Evolutionary conservation across 1,284 basidiomycete species (phyloP).

Genomic region (Malassezia equina): DNA sequence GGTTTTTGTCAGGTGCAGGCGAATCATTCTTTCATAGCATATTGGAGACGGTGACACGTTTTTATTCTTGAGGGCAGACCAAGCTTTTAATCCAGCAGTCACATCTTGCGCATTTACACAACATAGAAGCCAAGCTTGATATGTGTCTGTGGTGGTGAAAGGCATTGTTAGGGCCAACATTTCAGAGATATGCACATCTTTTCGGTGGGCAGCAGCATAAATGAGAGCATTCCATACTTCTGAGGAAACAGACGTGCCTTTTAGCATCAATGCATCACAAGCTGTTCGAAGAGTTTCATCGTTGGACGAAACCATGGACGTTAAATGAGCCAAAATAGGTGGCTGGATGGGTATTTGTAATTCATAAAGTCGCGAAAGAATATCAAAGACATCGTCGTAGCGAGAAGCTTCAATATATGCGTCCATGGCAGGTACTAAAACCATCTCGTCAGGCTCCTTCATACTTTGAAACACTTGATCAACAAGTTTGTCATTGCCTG

Average conservation of each 20-base stretch:
- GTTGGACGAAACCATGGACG: conserved; percentile 16
- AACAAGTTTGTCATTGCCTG: not conserved
- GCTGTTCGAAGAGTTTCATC: conserved; percentile 13
- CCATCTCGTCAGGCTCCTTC: not conserved
- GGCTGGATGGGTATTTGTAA: conserved; percentile 10
- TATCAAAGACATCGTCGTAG: conserved; percentile 22
- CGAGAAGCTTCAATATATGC: conserved; percentile 21
- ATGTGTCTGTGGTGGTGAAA: conserved; percentile 19
- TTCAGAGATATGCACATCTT: not conserved
- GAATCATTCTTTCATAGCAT: conserved; percentile 30
- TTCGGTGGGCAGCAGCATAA: conserved; percentile 8
- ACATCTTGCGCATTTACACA: conserved; percentile 22
- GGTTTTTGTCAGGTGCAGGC: conserved; percentile 23
- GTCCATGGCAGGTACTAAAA: conserved; percentile 28
- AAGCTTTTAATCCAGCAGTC: conserved; percentile 16
- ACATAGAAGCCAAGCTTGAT: conserved; percentile 21
- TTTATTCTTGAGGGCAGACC: conserved; percentile 16
- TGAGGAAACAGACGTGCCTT: not conserved
- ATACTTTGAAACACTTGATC: not conserved
- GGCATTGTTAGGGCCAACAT: not conserved
- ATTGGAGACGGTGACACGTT: conserved; percentile 14
- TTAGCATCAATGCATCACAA: conserved; percentile 6
- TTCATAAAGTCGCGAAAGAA: conserved; percentile 8
- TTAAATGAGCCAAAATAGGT: conserved; percentile 13
- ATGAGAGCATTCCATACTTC: conserved; percentile 5